Evolutionary conservation across 1,284 basidiomycete species (phyloP).

Genomic region (Melampsora americana): DNA sequence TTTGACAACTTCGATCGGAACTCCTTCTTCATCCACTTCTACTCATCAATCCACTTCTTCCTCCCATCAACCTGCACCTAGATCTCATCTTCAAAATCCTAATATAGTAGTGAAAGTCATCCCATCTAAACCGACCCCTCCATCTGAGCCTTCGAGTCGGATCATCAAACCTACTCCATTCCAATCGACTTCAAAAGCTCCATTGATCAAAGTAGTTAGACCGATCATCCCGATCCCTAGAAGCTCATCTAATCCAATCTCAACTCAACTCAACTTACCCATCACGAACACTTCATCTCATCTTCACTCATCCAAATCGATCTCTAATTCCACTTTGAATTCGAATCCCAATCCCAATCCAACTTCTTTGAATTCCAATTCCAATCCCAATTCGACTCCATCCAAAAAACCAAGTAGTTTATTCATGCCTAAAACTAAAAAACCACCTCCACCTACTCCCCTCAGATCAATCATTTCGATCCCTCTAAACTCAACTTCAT

Average conservation of each 20-base stretch:
- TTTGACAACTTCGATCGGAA: too few species aligned
- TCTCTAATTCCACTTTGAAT: not conserved
- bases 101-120: not conserved
- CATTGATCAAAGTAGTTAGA: too few species aligned
- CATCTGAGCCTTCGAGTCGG: not conserved
- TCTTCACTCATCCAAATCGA: too few species aligned
- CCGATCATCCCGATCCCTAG: too few species aligned
- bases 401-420: not conserved
- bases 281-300: too few species aligned
- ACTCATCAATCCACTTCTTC: not conserved
- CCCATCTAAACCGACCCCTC: not conserved
- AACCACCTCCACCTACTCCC: not conserved
- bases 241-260: too few species aligned
- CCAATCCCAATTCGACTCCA: not conserved
- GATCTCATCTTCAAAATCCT: not conserved
- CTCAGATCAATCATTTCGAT: not conserved
- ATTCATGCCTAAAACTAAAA: slow-evolving; percentile 10
- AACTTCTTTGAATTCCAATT: too few species aligned
- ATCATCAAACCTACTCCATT: slow-evolving; percentile 1
- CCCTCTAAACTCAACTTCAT: not conserved
- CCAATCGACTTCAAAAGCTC: too few species aligned
- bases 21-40: not conserved
- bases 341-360: not conserved
- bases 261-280: too few species aligned
- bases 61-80: not conserved